Percentiles rank a stretch among this genome's conserved stretches.
Evolutionary conservation across 2,329 filamentous ascomycete species (phyloP).

Genomic region (Plenodomus lindquistii): DNA sequence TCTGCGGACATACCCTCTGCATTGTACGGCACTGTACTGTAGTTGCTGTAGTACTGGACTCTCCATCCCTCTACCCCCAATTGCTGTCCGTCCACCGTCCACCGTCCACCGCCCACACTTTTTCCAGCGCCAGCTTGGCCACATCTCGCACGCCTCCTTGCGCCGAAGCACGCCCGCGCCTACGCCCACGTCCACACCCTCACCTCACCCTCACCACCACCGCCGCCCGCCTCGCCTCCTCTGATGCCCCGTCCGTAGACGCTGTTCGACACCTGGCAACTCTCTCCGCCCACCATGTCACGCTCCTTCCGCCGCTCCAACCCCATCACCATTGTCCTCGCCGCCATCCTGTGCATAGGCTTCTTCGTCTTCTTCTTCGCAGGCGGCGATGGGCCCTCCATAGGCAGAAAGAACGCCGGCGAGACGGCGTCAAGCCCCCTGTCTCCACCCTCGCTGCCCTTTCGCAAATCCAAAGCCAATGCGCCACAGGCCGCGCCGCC

Average conservation of each 20-base stretch:
- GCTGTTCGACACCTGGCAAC: constrained; percentile 28
- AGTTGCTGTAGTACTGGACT: background rate
- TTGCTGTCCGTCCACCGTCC: constrained; percentile 1
- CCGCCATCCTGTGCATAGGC: constrained; percentile 69
- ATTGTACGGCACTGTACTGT: background rate
- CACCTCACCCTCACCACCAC: background rate
- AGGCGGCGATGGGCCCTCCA: constrained; percentile 59
- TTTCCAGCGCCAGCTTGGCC: constrained; percentile 32
- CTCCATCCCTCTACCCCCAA: too few relatives aligned
- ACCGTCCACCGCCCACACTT: constrained; percentile 11
- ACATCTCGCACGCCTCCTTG: constrained; percentile 36
- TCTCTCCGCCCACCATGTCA: constrained; percentile 52
- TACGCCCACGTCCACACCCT: constrained; percentile 17
- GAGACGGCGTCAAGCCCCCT: constrained; percentile 69
- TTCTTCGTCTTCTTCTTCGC: constrained; percentile 64
- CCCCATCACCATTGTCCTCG: constrained; percentile 74
- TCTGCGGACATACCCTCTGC: too few relatives aligned
- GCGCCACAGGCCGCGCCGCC: constrained; percentile 70
- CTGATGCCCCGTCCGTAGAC: constrained; percentile 42
- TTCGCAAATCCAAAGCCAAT: constrained; percentile 66
- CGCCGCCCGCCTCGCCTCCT: constrained; percentile 16
- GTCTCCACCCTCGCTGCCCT: constrained; percentile 74
- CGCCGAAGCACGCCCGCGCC: constrained; percentile 21
- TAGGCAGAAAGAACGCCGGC: constrained; percentile 54
- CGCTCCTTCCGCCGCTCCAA: constrained; percentile 78